Evolutionary conservation across 441 rosid species (phyloP), one percentile per base, ranked within the genome.

Genomic region (Gossypium gossypioides): DNA sequence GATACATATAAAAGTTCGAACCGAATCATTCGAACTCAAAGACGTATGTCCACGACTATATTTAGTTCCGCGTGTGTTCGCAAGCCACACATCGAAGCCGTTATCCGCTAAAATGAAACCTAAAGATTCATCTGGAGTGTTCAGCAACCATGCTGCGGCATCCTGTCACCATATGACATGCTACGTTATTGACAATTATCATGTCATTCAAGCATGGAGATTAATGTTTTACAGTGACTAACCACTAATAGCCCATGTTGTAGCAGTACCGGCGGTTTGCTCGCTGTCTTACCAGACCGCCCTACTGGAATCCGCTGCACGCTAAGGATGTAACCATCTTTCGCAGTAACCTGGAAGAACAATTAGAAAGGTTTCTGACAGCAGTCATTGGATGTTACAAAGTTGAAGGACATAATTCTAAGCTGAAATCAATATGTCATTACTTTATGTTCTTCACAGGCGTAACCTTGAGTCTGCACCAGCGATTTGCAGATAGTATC

Each of bases 321-420:
- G 81, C 84, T 78, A 18, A 87, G 85, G 37, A 84, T 80, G 52
- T 80, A 82, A n/a, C 88, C 92, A 77, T 88, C 89, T 72, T 72
- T 32, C 9, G 92, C 83, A 4, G 83, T 83, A 6, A 88, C 89
- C 89, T 84, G 79, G 76, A 78, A 48, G 71, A 24, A 27, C 12
- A 18, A 48, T 48, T 32, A 16, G 55, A 24, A 16, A 6, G 57
- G 9, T 64, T 18, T 40, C 25, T 3, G 9, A 12, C 18, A 21
- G 34, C 25, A 64, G 18, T 42, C 32, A 19, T 64, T 42, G 13
- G 69, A 10, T 21, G 69, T 21, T 42, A 48, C 54, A 48, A 52
- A 22, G 57, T 66, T 13, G 37, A 65, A 66, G n/a, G 6, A 22
- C 32, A 10, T 42, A 4, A 46, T 3, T 24, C 34, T 7, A 79